Conservation (phyloP, 805 yeast genomes). For the Candida alai region DNA sequence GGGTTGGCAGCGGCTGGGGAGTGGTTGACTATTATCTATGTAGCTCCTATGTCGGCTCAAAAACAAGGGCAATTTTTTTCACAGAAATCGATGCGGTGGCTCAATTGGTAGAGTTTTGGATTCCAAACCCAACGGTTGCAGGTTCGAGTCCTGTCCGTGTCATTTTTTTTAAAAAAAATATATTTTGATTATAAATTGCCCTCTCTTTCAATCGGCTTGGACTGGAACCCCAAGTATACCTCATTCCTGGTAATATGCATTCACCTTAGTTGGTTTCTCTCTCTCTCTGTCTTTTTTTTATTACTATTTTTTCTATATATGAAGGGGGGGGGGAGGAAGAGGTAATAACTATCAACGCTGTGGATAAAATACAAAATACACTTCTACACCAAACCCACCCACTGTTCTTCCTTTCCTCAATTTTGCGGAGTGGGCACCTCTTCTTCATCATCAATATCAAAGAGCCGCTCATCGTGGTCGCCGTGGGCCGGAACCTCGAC, state of each 20-base stretch:
- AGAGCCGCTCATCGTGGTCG: constrained; percentile 21
- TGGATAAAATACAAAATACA: background rate
- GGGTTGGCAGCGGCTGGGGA: too few relatives aligned
- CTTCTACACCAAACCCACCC: background rate
- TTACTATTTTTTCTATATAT: too few relatives aligned
- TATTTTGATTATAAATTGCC: background rate
- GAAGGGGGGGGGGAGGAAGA: too few relatives aligned
- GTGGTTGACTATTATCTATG: too few relatives aligned
- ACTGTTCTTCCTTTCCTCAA: too few relatives aligned
- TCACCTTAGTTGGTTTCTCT: too few relatives aligned
- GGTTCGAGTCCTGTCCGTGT: constrained; percentile 84
- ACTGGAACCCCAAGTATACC: too few relatives aligned
- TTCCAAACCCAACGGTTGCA: constrained; percentile 74
- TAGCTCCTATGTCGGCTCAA: too few relatives aligned
- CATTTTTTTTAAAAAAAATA: constrained; percentile 11
- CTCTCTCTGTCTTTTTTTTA: too few relatives aligned
- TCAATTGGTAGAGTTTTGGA: constrained; percentile 42
- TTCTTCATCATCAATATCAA: constrained; percentile 27
- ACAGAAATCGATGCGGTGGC: constrained; percentile 30
- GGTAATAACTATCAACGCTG: background rate
- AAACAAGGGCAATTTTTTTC: constrained; percentile 1
- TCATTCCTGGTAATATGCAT: too few relatives aligned
- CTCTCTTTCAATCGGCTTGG: background rate
- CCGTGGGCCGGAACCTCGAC: constrained; percentile 8
- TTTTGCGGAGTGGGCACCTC: constrained; percentile 3